Conservation (phyloP, 495 filamentous ascomycete genomes). For the Penicillium pancosmium region DNA sequence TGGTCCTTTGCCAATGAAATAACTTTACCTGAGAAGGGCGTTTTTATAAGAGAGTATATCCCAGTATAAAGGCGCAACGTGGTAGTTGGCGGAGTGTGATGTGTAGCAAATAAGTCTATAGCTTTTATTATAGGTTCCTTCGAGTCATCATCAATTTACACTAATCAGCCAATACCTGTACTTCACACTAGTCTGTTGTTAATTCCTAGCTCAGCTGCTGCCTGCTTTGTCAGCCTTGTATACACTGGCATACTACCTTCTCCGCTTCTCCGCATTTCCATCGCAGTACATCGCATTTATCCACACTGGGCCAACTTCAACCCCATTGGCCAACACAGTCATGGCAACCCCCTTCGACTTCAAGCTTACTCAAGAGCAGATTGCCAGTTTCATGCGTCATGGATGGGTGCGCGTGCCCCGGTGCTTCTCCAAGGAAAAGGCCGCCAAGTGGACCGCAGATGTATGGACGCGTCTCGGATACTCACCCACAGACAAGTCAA, state of each 20-base stretch:
- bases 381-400: slow-evolving; percentile 65
- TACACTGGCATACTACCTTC: neutral
- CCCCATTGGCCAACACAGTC: neutral
- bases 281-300: neutral
- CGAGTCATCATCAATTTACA: too few species aligned
- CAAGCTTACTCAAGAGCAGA: slow-evolving; percentile 59
- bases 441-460: slow-evolving; percentile 55
- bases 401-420: slow-evolving; percentile 63
- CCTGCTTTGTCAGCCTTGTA: too few species aligned
- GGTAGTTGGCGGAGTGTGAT: too few species aligned
- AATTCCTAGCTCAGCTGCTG: too few species aligned
- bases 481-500: slow-evolving; percentile 65
- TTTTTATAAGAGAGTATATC: too few species aligned
- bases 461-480: slow-evolving; percentile 73
- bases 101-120: too few species aligned
- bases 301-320: slow-evolving; percentile 1
- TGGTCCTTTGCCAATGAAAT: too few species aligned
- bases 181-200: too few species aligned
- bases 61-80: too few species aligned
- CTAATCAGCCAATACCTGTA: too few species aligned
- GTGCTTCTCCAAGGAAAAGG: slow-evolving; percentile 66
- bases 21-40: too few species aligned
- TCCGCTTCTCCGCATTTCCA: neutral
- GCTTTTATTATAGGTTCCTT: too few species aligned
- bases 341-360: neutral